Evolutionary conservation across 768 basidiomycete genomes (phyloP).

Genomic region (Holtermannia corniformis): DNA sequence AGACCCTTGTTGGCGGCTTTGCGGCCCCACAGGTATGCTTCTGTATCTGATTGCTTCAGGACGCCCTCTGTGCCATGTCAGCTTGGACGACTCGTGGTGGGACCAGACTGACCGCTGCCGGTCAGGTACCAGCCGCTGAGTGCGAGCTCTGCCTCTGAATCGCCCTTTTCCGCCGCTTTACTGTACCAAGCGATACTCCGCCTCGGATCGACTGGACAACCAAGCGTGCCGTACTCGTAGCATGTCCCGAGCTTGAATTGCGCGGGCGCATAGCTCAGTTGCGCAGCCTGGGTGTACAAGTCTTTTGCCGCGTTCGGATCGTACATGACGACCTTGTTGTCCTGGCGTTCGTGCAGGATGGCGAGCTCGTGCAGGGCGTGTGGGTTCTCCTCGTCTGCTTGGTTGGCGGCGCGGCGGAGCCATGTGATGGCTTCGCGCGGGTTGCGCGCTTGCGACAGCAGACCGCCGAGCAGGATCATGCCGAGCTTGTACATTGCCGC

Average conservation of each 20-base stretch:
- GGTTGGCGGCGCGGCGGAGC: slow-evolving; percentile 88
- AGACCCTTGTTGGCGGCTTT: slow-evolving; percentile 92
- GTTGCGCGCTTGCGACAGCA: slow-evolving; percentile 71
- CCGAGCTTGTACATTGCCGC: slow-evolving; percentile 99
- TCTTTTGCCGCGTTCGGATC: slow-evolving; percentile 76
- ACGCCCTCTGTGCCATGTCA: slow-evolving; percentile 56
- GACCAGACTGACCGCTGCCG: slow-evolving; percentile 35
- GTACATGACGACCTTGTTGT: slow-evolving; percentile 57
- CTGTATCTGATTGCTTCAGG: slow-evolving; percentile 92
- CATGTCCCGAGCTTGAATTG: slow-evolving; percentile 94
- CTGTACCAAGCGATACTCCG: slow-evolving; percentile 98
- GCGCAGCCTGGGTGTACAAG: slow-evolving; percentile 79
- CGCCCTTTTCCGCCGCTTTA: slow-evolving; percentile 92
- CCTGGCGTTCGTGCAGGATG: slow-evolving; percentile 39
- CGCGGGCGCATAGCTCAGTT: slow-evolving; percentile 83
- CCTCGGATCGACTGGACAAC: slow-evolving; percentile 84
- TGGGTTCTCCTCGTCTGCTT: slow-evolving; percentile 96
- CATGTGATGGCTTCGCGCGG: slow-evolving; percentile 86
- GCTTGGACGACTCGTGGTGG: neutral
- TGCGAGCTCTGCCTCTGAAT: slow-evolving; percentile 88
- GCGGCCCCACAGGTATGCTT: slow-evolving; percentile 97
- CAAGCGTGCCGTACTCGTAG: slow-evolving; percentile 81
- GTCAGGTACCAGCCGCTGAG: slow-evolving; percentile 98
- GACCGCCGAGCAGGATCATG: slow-evolving; percentile 84
- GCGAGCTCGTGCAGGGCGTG: slow-evolving; percentile 96